These are phyloP conservation scores for Arctium lappa DNA, from an alignment of 129 eudicot genomes.

Conservation along the genomic window DNA sequence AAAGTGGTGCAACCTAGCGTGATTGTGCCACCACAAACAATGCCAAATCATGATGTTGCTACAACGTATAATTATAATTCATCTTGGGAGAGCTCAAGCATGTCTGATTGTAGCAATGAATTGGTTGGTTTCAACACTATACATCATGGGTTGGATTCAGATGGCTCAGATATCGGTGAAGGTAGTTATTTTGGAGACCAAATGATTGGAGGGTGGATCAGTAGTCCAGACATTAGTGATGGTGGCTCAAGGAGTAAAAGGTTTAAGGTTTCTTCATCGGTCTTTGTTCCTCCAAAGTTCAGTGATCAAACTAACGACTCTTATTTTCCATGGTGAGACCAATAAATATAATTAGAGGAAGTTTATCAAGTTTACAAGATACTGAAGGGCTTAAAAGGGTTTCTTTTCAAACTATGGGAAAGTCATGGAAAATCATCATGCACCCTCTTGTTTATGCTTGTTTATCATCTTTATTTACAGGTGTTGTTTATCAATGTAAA, in stretches of 20 bases:
- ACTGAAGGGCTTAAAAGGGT: conserved; percentile 8
- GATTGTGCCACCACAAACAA: conserved; percentile 56
- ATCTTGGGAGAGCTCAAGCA: conserved; percentile 61
- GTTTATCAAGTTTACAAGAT: conserved; percentile 9
- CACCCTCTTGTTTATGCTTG: conserved; percentile 14
- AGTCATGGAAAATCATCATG: conserved; percentile 15
- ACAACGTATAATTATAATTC: conserved; percentile 31
- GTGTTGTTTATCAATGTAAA: conserved; percentile 13
- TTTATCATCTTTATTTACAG: background rate
- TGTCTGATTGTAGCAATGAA: conserved; percentile 54
- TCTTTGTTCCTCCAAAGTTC: conserved; percentile 73
- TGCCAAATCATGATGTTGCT: conserved; percentile 28
- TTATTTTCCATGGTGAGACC: conserved; percentile 30
- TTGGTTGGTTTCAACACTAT: conserved; percentile 36
- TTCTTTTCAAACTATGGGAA: conserved; percentile 6
- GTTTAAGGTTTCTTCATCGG: conserved; percentile 75
- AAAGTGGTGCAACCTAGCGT: conserved; percentile 78
- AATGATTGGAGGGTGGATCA: conserved; percentile 57
- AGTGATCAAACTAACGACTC: conserved; percentile 38
- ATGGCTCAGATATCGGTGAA: conserved; percentile 61
- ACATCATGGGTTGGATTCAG: conserved; percentile 54
- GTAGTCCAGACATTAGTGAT: conserved; percentile 52
- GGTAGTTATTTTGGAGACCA: conserved; percentile 41
- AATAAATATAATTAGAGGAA: background rate
- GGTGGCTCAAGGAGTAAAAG: conserved; percentile 66